These are phyloP conservation scores for Chenopodium berlandieri DNA, from an alignment of 148 eudicot species.

Conservation along the genomic window DNA sequence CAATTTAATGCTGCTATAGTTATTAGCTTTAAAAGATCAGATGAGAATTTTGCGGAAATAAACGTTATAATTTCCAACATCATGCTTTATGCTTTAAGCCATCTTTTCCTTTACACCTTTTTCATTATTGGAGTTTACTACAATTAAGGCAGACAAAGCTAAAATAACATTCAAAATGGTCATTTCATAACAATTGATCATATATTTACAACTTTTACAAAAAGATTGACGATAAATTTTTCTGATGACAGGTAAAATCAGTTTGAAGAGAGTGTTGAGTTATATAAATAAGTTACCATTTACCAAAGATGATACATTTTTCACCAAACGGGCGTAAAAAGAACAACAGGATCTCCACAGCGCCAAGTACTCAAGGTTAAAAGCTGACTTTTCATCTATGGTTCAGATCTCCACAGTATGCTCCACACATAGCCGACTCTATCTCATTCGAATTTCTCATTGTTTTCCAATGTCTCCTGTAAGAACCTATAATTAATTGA, in stretches of 20 bases:
- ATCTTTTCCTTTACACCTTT: conserved; percentile 32
- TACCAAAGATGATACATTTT: conserved; percentile 33
- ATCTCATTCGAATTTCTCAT: conserved; percentile 19
- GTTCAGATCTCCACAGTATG: conserved; percentile 34
- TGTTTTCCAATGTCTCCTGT: background rate
- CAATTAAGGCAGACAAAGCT: conserved; percentile 25
- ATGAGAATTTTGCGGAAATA: background rate
- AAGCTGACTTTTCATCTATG: conserved; percentile 15
- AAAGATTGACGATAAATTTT: too few relatives aligned
- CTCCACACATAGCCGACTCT: conserved; percentile 20
- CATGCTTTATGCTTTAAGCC: conserved; percentile 24
- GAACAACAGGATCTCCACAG: background rate
- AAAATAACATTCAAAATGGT: conserved; percentile 19
- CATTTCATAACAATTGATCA: conserved; percentile 3
- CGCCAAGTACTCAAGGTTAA: conserved; percentile 2
- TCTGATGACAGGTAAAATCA: background rate
- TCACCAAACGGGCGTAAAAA: conserved; percentile 20
- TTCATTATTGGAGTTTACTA: conserved; percentile 25
- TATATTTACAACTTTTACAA: too few relatives aligned
- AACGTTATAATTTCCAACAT: conserved; percentile 32
- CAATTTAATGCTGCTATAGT: background rate
- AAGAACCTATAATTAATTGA: background rate
- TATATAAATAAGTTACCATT: conserved; percentile 25
- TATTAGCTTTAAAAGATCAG: background rate
- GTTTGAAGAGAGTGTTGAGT: background rate